phyloP scores from a whole-genome alignment of 306 rosid species.

The Styphnolobium japonicum region DNA sequence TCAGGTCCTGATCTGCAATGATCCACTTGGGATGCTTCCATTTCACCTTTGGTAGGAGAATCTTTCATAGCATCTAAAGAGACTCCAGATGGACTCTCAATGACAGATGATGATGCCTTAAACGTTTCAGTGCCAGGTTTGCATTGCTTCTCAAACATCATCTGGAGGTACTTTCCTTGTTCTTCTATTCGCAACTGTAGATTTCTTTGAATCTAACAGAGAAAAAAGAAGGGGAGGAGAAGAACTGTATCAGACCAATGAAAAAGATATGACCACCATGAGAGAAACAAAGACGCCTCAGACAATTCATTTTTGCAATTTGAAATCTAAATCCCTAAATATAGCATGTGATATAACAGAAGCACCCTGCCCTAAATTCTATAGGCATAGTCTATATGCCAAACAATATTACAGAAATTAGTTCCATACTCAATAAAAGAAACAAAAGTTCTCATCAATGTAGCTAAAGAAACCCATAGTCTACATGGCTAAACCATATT shows the following conservation, averaged over 20 bases:
- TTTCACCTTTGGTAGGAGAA: conserved; percentile 34
- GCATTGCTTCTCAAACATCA: conserved; percentile 76
- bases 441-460: not conserved
- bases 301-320: not conserved
- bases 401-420: conserved; percentile 16
- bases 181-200: conserved; percentile 82
- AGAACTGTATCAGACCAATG: not conserved
- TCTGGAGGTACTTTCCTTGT: conserved; percentile 77
- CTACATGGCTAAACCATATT: not conserved
- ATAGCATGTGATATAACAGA: not conserved
- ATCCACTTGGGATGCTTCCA: conserved; percentile 42
- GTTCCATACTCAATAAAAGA: not conserved
- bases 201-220: conserved; percentile 69
- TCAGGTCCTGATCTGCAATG: conserved; percentile 22
- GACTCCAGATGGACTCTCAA: conserved; percentile 41
- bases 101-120: conserved; percentile 27
- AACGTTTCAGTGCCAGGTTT: conserved; percentile 28
- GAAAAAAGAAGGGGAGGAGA: not conserved
- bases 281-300: conserved; percentile 6
- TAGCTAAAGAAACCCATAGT: not conserved
- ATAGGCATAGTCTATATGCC: not conserved
- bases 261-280: not conserved
- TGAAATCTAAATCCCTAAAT: not conserved
- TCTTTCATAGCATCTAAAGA: conserved; percentile 35
- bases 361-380: not conserved